These are phyloP conservation scores for Metarhizium guizhouense DNA, from an alignment of 2,329 filamentous ascomycete species.

Conservation along the genomic window DNA sequence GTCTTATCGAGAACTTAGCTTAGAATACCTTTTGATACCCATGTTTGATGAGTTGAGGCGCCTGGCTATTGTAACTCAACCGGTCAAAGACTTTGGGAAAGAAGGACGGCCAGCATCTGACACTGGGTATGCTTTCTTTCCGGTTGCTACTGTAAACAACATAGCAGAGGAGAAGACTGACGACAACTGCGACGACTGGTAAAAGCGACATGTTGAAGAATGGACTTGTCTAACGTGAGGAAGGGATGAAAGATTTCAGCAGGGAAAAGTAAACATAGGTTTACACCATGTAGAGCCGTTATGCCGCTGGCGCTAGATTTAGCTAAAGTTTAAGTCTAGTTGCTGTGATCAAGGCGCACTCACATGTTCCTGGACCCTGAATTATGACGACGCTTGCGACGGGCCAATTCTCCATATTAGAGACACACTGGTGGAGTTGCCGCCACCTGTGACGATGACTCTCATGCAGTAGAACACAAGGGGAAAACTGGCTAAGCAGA, in stretches of 20 bases:
- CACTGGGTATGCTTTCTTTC: conserved; percentile 4
- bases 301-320: background rate
- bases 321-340: background rate
- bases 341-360: background rate
- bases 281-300: background rate
- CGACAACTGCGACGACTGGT: background rate
- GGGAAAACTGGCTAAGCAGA: background rate
- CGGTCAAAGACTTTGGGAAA: conserved; percentile 9
- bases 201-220: background rate
- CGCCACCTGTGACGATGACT: too few relatives aligned
- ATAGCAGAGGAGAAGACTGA: background rate
- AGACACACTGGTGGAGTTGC: too few relatives aligned
- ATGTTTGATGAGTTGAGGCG: conserved; percentile 3
- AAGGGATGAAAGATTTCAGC: background rate
- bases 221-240: background rate
- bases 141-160: background rate
- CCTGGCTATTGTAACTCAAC: conserved; percentile 8
- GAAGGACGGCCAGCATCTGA: conserved; percentile 6
- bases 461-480: background rate
- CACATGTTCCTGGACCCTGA: too few relatives aligned
- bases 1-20: too few relatives aligned
- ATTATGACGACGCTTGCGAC: too few relatives aligned
- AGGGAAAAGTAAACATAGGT: background rate
- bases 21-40: conserved; percentile 7
- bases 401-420: too few relatives aligned